Evolutionary conservation across 2,329 filamentous ascomycete genomes (phyloP).

Genomic region (Cercospora canescens): DNA sequence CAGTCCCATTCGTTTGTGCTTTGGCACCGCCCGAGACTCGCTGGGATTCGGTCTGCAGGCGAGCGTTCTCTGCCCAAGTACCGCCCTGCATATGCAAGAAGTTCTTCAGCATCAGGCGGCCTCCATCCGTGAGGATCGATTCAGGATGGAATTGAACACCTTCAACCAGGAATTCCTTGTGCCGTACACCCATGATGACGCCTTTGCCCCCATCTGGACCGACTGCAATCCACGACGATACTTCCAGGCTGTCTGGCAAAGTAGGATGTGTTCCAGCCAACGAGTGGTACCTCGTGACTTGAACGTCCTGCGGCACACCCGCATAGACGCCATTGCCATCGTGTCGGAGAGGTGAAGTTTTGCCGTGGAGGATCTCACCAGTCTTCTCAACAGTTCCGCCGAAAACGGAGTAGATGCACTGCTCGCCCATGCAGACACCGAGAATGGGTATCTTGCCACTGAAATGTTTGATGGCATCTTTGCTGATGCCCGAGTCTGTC

Average conservation of each 20-base stretch:
- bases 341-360: conserved; percentile 88
- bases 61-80: conserved; percentile 82
- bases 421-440: conserved; percentile 99
- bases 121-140: conserved; percentile 89
- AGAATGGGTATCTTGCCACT: conserved; percentile 92
- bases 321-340: conserved; percentile 90
- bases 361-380: conserved; percentile 94
- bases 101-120: conserved; percentile 86
- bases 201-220: conserved; percentile 74
- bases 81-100: conserved; percentile 86
- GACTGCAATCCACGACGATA: conserved; percentile 83
- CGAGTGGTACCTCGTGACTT: conserved; percentile 94
- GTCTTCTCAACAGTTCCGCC: conserved; percentile 89
- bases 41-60: conserved; percentile 43
- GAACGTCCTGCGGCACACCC: conserved; percentile 74
- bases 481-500: conserved; percentile 90
- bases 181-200: conserved; percentile 94
- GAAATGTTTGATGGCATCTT: conserved; percentile 87
- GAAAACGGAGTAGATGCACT: conserved; percentile 94
- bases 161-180: conserved; percentile 88
- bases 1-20: conserved; percentile 27
- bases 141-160: conserved; percentile 98
- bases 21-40: conserved; percentile 40
- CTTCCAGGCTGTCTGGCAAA: conserved; percentile 79
- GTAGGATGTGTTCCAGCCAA: conserved; percentile 88